Evolutionary conservation across 1,284 basidiomycete species (phyloP).

Genomic region (Ustanciosporium gigantosporum): DNA sequence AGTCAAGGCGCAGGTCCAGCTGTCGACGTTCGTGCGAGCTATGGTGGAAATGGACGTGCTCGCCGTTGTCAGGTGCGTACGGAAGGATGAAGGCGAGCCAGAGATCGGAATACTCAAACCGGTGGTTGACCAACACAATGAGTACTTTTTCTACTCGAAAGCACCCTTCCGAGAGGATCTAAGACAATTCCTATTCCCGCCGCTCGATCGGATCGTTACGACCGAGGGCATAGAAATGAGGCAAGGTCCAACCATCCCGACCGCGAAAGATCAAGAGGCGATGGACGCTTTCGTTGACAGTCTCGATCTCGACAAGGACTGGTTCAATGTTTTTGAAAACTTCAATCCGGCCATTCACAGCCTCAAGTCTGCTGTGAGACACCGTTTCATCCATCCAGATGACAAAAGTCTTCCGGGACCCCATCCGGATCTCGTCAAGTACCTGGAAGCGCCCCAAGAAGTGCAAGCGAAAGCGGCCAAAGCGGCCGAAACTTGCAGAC

Average conservation of each 20-base stretch:
- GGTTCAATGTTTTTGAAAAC: conserved; percentile 77
- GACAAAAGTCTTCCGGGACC: conserved; percentile 77
- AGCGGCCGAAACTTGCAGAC: conserved; percentile 18
- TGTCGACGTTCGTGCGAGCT: conserved; percentile 82
- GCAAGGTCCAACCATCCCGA: conserved; percentile 82
- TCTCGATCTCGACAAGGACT: conserved; percentile 73
- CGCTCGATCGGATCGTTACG: conserved; percentile 74
- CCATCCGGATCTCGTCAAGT: conserved; percentile 80
- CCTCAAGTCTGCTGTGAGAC: conserved; percentile 87
- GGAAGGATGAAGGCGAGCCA: conserved; percentile 74
- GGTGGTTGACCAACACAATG: conserved; percentile 28
- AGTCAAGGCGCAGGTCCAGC: conserved; percentile 75
- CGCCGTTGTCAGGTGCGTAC: conserved; percentile 81
- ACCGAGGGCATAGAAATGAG: conserved; percentile 75
- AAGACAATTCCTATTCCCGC: conserved; percentile 81
- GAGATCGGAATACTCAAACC: conserved; percentile 63
- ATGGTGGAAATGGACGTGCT: conserved; percentile 72
- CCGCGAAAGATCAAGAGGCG: conserved; percentile 72
- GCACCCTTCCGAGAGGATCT: conserved; percentile 95
- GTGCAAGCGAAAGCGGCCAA: conserved; percentile 64
- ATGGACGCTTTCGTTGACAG: conserved; percentile 86
- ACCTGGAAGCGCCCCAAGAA: conserved; percentile 75
- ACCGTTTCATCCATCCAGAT: conserved; percentile 75
- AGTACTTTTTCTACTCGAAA: conserved; percentile 63
- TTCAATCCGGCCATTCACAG: conserved; percentile 90